Conservation (phyloP, 768 basidiomycete genomes). For the Lanmaoa pseudosensibilis region DNA sequence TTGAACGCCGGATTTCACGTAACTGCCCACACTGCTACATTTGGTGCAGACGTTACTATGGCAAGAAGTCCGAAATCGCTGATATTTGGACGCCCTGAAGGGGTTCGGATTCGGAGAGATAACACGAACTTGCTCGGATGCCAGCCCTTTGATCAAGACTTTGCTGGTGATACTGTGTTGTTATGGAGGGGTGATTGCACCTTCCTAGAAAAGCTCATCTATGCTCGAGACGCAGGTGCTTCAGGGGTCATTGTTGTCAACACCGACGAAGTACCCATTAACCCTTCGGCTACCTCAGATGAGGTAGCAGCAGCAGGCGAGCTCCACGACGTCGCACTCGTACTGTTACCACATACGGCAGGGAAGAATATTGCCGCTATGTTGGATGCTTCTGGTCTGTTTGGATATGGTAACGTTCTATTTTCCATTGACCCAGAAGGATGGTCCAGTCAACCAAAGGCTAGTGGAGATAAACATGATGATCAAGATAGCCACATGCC, state of each 20-base stretch:
- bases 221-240: conserved; percentile 70
- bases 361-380: conserved; percentile 57
- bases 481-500: conserved; percentile 35
- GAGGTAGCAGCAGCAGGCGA: conserved; percentile 61
- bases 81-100: conserved; percentile 50
- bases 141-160: conserved; percentile 46
- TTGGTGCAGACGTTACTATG: conserved; percentile 62
- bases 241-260: conserved; percentile 77
- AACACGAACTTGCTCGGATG: conserved; percentile 60
- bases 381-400: conserved; percentile 50
- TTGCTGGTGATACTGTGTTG: conserved; percentile 56
- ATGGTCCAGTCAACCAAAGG: conserved; percentile 24
- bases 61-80: conserved; percentile 29
- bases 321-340: conserved; percentile 55
- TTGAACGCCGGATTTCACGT: conserved; percentile 48
- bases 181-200: conserved; percentile 81
- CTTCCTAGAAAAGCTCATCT: conserved; percentile 78
- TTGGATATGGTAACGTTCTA: conserved; percentile 48
- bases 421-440: conserved; percentile 48
- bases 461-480: conserved; percentile 17
- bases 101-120: conserved; percentile 57
- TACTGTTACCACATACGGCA: conserved; percentile 54
- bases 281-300: conserved; percentile 60
- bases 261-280: conserved; percentile 56
- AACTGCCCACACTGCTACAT: conserved; percentile 63